Conservation (phyloP, 768 basidiomycete species). For the Floccularia luteovirens region DNA sequence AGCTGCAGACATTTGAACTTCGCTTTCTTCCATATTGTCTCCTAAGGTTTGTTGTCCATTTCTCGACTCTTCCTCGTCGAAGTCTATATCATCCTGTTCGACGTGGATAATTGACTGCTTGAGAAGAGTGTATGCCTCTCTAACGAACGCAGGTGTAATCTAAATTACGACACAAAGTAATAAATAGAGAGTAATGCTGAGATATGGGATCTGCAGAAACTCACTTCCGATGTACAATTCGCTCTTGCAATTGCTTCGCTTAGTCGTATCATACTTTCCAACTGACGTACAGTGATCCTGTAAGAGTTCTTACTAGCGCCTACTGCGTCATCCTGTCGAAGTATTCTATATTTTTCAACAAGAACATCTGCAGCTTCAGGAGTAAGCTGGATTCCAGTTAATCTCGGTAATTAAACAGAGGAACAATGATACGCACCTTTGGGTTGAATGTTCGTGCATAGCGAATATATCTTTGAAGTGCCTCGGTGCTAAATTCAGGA, state of each 20-base stretch:
- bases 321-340: constrained; percentile 88
- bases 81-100: constrained; percentile 97
- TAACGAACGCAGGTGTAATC: constrained; percentile 92
- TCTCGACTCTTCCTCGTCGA: constrained; percentile 83
- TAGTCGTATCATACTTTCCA: constrained; percentile 97
- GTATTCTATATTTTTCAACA: constrained; percentile 89
- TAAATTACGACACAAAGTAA: no score
- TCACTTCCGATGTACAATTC: constrained; percentile 89
- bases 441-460: constrained; percentile 98
- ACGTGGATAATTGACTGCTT: constrained; percentile 99
- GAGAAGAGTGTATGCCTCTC: constrained; percentile 90
- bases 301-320: constrained; percentile 89
- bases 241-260: constrained; percentile 97
- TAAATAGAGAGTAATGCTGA: constrained; percentile 1
- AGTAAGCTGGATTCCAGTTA: constrained; percentile 56
- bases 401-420: constrained; percentile 3
- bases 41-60: constrained; percentile 22
- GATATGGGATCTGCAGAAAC: constrained; percentile 9
- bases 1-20: constrained; percentile 55
- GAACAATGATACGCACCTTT: constrained; percentile 59
- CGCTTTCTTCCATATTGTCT: constrained; percentile 21
- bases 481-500: constrained; percentile 96
- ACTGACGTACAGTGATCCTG: constrained; percentile 94
- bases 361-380: constrained; percentile 88
- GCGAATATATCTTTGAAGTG: constrained; percentile 92